Percentiles rank a stretch among this genome's conserved stretches.
Evolutionary conservation across 192 early-diverging fungal species (phyloP).

Genomic region (Rhizophagus sp.): DNA sequence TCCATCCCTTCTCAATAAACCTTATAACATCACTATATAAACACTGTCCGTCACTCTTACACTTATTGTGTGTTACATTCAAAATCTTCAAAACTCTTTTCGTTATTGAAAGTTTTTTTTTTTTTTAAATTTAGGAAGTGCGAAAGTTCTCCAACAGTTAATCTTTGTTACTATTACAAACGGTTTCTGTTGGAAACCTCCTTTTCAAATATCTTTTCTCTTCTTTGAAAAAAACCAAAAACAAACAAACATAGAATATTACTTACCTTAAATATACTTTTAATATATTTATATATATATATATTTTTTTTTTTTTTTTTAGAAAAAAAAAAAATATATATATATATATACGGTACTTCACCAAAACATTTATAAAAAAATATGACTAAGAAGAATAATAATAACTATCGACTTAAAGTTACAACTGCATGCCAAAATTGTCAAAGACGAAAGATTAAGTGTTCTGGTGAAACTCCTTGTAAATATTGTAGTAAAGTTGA

Average conservation of each 20-base stretch:
- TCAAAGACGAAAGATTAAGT: conserved; percentile 14
- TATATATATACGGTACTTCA: too few relatives aligned
- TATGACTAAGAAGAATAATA: conserved; percentile 4
- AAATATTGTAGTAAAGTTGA: conserved; percentile 8
- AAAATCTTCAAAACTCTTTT: neutral
- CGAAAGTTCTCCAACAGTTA: too few relatives aligned
- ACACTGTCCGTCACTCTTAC: neutral
- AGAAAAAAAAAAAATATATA: neutral
- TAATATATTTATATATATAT: too few relatives aligned
- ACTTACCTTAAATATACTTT: too few relatives aligned
- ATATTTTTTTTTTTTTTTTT: neutral
- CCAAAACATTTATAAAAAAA: too few relatives aligned
- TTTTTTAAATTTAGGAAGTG: too few relatives aligned
- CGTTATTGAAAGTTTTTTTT: too few relatives aligned
- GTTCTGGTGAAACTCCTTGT: conserved; percentile 13
- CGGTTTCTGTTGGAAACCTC: too few relatives aligned
- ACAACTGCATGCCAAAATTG: conserved; percentile 29
- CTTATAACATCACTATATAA: neutral
- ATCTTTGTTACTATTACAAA: too few relatives aligned
- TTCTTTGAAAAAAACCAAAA: too few relatives aligned
- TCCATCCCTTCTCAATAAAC: neutral
- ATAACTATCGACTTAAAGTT: conserved; percentile 5
- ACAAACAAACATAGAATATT: too few relatives aligned
- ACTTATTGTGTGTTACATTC: neutral
- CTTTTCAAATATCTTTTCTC: too few relatives aligned